These are phyloP conservation scores for Lippia alba DNA, from an alignment of 305 asterid genomes.

Conservation along the genomic window DNA sequence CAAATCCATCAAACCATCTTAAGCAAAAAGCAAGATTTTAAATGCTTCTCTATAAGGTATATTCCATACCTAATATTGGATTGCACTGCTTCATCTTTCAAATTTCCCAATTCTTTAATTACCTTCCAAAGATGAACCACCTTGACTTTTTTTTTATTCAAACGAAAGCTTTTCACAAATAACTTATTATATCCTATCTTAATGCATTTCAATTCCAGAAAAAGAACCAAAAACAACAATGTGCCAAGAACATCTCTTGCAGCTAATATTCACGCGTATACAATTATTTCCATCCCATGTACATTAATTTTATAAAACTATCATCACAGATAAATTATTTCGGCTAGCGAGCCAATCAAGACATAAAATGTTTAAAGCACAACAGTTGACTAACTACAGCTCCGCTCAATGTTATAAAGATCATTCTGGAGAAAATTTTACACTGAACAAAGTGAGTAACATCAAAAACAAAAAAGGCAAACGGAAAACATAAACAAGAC, in stretches of 20 bases:
- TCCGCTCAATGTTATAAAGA: not conserved
- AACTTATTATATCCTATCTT: not conserved
- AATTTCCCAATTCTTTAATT: slow-evolving; percentile 2
- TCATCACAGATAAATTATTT: not conserved
- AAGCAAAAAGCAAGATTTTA: slow-evolving; percentile 10
- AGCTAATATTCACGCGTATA: not conserved
- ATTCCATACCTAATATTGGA: not conserved
- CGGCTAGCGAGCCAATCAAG: not conserved
- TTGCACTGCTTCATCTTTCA: not conserved
- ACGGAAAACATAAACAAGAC: too few relatives aligned
- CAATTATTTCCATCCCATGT: not conserved
- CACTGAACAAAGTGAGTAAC: slow-evolving; percentile 3
- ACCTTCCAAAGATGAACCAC: not conserved
- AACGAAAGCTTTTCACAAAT: not conserved
- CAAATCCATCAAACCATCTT: not conserved
- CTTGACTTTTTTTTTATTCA: slow-evolving; percentile 13
- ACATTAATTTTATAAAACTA: slow-evolving; percentile 11
- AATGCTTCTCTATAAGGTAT: not conserved
- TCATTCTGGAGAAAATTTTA: slow-evolving; percentile 3
- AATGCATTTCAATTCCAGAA: not conserved
- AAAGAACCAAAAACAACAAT: not conserved
- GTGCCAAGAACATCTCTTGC: not conserved
- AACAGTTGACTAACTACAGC: not conserved
- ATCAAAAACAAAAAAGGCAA: not conserved
- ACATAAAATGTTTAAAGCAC: not conserved